Percentiles rank a stretch among this genome's conserved stretches.
These are phyloP conservation scores for Salix caprea DNA, from an alignment of 345 rosid genomes.

Conservation along the genomic window DNA sequence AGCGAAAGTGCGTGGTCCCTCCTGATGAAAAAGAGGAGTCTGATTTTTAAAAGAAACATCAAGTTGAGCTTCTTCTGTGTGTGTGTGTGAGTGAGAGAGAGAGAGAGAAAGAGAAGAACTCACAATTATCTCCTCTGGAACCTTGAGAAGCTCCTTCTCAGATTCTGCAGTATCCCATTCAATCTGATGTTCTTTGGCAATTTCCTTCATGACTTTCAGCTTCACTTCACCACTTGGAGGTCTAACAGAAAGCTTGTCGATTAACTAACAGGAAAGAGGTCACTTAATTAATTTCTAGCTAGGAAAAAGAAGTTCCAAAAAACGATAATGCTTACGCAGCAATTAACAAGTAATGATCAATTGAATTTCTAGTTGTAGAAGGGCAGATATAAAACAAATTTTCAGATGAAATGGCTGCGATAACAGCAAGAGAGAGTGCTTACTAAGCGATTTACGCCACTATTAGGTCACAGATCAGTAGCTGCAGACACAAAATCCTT, in stretches of 20 bases:
- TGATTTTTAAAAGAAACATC: background rate
- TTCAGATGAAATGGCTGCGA: background rate
- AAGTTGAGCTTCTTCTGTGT: too few relatives aligned
- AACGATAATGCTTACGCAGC: background rate
- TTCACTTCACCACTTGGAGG: slow-evolving; percentile 70
- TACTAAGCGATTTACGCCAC: slow-evolving; percentile 87
- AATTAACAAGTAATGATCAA: background rate
- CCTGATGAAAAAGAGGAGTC: slow-evolving; percentile 30
- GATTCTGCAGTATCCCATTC: slow-evolving; percentile 90
- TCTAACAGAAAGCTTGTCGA: slow-evolving; percentile 88
- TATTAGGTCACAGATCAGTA: slow-evolving; percentile 66
- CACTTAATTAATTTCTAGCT: background rate
- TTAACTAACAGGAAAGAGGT: slow-evolving; percentile 40
- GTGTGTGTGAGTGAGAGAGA: background rate
- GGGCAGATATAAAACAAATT: too few relatives aligned
- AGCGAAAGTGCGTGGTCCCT: slow-evolving; percentile 54
- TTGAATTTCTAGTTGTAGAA: background rate
- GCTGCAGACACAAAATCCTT: too few relatives aligned
- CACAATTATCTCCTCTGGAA: slow-evolving; percentile 71
- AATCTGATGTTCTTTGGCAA: slow-evolving; percentile 74
- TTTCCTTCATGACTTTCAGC: slow-evolving; percentile 76
- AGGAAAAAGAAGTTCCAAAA: background rate
- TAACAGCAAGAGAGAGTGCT: background rate
- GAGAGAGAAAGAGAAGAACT: slow-evolving; percentile 15
- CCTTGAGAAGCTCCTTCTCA: slow-evolving; percentile 81